phyloP scores from a whole-genome alignment of 176 grass and related monocot genomes.

The sorghum (Sorghum bicolor) region Sorghum_bicolor_NCBIv3 NC_012871.2:74342001-74342500 shows the following conservation, averaged over 20 bases:
- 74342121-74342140: constrained; percentile 55
- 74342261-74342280: constrained; percentile 53
- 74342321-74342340: not conserved
- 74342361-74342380: constrained; percentile 53
- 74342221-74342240: constrained; percentile 70
- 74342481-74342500: constrained; percentile 37
- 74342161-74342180: constrained; percentile 54
- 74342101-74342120: constrained; percentile 26
- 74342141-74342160: constrained; percentile 61
- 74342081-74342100: constrained; percentile 57
- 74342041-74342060: constrained; percentile 84
- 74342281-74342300: constrained; percentile 36
- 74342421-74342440: constrained; percentile 34
- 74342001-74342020: constrained; percentile 38
- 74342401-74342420: constrained; percentile 36
- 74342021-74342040: constrained; percentile 49
- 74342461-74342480: constrained; percentile 47
- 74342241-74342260: constrained; percentile 58
- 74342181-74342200: constrained; percentile 31
- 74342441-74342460: constrained; percentile 40
- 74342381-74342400: constrained; percentile 37
- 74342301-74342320: not conserved
- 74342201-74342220: constrained; percentile 43
- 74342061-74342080: constrained; percentile 48
- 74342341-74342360: constrained; percentile 31